Conservation (phyloP, 768 basidiomycete species). For the Phylloporus sp. region DNA sequence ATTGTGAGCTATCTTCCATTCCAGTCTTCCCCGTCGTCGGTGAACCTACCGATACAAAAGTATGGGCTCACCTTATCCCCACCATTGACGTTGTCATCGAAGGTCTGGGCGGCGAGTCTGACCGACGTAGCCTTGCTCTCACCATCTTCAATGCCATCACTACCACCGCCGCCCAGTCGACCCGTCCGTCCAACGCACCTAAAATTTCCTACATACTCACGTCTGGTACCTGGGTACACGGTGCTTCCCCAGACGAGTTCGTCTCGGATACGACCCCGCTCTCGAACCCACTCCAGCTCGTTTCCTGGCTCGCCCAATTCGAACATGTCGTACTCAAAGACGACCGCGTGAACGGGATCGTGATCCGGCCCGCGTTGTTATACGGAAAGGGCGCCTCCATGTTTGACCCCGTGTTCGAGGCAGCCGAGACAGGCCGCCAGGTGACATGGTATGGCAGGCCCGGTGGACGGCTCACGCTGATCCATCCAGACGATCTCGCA, state of each 20-base stretch:
- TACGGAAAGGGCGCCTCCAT: conserved; percentile 29
- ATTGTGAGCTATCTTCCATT: neutral
- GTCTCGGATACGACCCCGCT: conserved; percentile 20
- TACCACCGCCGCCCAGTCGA: conserved; percentile 15
- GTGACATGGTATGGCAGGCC: conserved; percentile 25
- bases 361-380: conserved; percentile 31
- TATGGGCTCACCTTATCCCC: conserved; percentile 16
- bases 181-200: conserved; percentile 18
- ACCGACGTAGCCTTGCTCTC: conserved; percentile 12
- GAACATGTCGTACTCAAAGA: conserved; percentile 15
- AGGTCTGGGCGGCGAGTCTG: conserved; percentile 13
- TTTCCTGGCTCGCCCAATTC: conserved; percentile 19
- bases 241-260: conserved; percentile 13
- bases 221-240: conserved; percentile 31
- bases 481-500: conserved; percentile 35
- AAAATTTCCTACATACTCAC: conserved; percentile 33
- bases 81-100: conserved; percentile 22
- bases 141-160: conserved; percentile 15
- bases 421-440: conserved; percentile 14
- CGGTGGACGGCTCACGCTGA: conserved; percentile 23
- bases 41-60: conserved; percentile 9
- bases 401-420: conserved; percentile 22
- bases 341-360: conserved; percentile 29
- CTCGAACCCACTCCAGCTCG: conserved; percentile 9
- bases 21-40: conserved; percentile 26